Base-by-base conservation (phyloP, 2,329 filamentous ascomycete genomes). In the Alternaria consortialis region DNA sequence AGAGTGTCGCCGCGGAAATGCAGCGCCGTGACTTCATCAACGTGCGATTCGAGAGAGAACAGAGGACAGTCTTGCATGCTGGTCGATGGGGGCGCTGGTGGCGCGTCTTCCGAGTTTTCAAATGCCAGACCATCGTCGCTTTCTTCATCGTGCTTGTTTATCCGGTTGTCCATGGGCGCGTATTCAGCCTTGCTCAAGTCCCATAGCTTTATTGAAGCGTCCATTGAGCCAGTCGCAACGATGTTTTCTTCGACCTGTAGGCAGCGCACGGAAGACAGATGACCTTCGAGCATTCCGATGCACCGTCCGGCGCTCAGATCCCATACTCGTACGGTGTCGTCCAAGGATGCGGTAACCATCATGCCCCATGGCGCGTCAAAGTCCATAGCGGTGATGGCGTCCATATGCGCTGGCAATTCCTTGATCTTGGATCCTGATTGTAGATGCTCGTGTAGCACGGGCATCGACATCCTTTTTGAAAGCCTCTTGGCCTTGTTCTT, bases 341-440 rank as follows among this genome's bases (percentile, higher is more conserved):
- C 95, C 72, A 97, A 83, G 9, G 94, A 92, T 9, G 95, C 91
- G 7, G 93, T 94, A 6, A 98, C 93, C 87, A 98, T 88, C 20
- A 93, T 96, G 15, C 95, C 95, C 78, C 98, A 98, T 0, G 95
- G 95, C n/a, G 91, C 91, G 77, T 99, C 95, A 78, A 99, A 99
- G 80, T 98, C 95, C 63, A 99, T 79, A 7, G 94, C 91, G 1
- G 94, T 97, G 64, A 99, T 91, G 59, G 86, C 87, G 76, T 99
- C 95, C 53, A 88, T 89, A 78, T 99, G 95, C 2, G 94, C 93
- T 68, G 92, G 90, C 58, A 98, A 86, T 77, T 97, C 92, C 68
- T 91, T 91, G 72, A 99, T 97, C 72, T 87, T 88, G 34, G 92
- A 93, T 17, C 95, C 95, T 4, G 94, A 90, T 66, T 96, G 90